Percentiles rank a stretch among this genome's conserved stretches.
Conservation (phyloP, 768 basidiomycete genomes). For the Podaxis sp. region DNA sequence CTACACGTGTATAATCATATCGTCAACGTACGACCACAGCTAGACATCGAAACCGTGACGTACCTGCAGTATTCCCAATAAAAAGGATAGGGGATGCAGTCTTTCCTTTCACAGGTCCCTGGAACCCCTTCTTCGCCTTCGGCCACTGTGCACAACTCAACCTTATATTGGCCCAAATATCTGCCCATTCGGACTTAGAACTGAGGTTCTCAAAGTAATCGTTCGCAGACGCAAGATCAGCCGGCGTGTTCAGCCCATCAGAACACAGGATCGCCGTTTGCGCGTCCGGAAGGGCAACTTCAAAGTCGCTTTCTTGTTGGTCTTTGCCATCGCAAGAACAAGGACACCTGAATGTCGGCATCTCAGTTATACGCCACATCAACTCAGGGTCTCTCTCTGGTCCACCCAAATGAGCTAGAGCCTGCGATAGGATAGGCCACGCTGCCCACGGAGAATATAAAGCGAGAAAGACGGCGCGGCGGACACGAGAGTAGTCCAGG, state of each 20-base stretch:
- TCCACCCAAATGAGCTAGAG: constrained; percentile 27
- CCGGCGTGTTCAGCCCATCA: constrained; percentile 29
- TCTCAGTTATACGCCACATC: constrained; percentile 18
- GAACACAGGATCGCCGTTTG: constrained; percentile 26
- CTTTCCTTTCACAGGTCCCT: constrained; percentile 31
- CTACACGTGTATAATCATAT: constrained; percentile 12
- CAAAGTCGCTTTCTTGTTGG: constrained; percentile 7
- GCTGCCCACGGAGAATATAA: constrained; percentile 31
- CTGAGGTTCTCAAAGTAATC: constrained; percentile 22
- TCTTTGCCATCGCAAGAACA: constrained; percentile 17
- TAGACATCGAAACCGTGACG: background rate
- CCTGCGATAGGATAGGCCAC: constrained; percentile 31
- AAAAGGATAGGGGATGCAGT: constrained; percentile 36
- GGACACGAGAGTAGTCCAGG: constrained; percentile 30
- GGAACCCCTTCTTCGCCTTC: constrained; percentile 9
- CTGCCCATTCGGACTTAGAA: constrained; percentile 26
- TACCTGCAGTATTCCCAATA: constrained; percentile 37
- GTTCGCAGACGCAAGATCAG: constrained; percentile 22
- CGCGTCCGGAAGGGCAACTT: constrained; percentile 15
- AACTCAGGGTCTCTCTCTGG: constrained; percentile 22
- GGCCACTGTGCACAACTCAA: constrained; percentile 13
- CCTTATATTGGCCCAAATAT: constrained; percentile 25
- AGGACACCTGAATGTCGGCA: constrained; percentile 24
- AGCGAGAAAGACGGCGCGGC: constrained; percentile 23
- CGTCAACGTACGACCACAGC: background rate